phyloP scores from a whole-genome alignment of 2,329 filamentous ascomycete species.

The Davidsoniella eucalypti region DNA sequence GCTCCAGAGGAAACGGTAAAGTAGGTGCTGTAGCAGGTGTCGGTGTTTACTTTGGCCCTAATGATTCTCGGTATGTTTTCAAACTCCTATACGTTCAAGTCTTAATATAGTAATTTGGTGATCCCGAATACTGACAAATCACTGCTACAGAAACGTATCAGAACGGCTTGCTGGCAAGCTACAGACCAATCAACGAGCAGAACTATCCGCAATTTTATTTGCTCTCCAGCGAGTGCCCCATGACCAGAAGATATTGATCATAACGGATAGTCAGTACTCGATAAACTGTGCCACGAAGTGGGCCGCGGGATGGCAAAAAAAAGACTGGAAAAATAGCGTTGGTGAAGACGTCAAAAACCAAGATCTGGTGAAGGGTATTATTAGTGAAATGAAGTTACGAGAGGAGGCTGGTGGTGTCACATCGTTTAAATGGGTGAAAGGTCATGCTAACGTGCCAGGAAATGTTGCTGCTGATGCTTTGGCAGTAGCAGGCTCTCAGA shows the following conservation, averaged over 20 bases:
- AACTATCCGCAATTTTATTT: constrained; percentile 73
- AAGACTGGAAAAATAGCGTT: constrained; percentile 60
- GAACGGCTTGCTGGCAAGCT: constrained; percentile 55
- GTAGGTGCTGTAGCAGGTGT: constrained; percentile 39
- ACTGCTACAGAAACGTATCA: constrained; percentile 40
- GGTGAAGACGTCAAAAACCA: constrained; percentile 67
- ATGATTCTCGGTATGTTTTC: constrained; percentile 33
- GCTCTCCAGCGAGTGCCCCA: constrained; percentile 61
- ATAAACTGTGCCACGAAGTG: constrained; percentile 81
- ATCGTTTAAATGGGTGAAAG: constrained; percentile 77
- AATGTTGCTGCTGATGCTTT: constrained; percentile 69
- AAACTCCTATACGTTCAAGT: background rate
- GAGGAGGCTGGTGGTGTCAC: constrained; percentile 43
- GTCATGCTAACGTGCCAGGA: constrained; percentile 54
- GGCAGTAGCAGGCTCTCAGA: constrained; percentile 33
- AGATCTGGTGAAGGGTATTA: constrained; percentile 62
- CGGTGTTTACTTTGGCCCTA: constrained; percentile 45
- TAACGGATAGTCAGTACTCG: constrained; percentile 79
- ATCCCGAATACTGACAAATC: background rate
- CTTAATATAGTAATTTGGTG: constrained; percentile 12
- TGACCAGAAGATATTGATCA: constrained; percentile 55
- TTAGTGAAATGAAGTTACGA: constrained; percentile 54
- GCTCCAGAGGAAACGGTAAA: constrained; percentile 41
- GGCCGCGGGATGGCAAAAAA: constrained; percentile 58
- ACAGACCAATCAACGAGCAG: constrained; percentile 94